A percentile compares a stretch with the other conserved stretches of the same genome.
Evolutionary conservation across 2,329 filamentous ascomycete species (phyloP).

Genomic region (Hymenoscyphus repandus): DNA sequence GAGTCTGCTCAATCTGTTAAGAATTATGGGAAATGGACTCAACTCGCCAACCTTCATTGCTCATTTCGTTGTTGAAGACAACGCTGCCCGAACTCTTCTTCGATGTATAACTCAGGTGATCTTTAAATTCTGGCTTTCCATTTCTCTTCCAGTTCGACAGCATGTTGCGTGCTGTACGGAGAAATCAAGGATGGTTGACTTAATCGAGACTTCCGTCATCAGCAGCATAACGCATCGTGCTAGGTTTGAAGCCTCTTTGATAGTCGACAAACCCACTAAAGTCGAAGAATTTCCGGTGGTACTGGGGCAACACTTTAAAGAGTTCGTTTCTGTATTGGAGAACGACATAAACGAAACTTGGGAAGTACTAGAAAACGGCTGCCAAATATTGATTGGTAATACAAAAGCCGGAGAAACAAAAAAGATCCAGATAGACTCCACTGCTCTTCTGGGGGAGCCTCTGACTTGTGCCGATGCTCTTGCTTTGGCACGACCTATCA

Average conservation of each 20-base stretch:
- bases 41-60: not conserved
- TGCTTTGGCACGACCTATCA: too few relatives aligned
- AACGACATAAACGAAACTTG: constrained; percentile 4
- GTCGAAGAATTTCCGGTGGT: not conserved
- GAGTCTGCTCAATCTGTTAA: constrained; percentile 19
- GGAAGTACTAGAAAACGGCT: constrained; percentile 2
- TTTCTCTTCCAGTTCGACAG: constrained; percentile 15
- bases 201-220: constrained; percentile 15
- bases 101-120: constrained; percentile 4
- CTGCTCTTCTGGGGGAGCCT: not conserved
- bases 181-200: not conserved
- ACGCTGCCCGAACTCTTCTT: constrained; percentile 12
- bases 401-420: not conserved
- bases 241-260: not conserved
- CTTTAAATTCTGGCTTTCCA: constrained; percentile 24
- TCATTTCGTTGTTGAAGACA: constrained; percentile 4
- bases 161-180: constrained; percentile 9
- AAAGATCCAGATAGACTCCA: not conserved
- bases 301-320: constrained; percentile 4
- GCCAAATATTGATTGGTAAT: constrained; percentile 1
- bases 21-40: constrained; percentile 21
- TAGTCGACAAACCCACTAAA: not conserved
- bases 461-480: not conserved
- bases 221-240: constrained; percentile 9
- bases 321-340: constrained; percentile 3